These are phyloP conservation scores for Porcisia deanei DNA, from an alignment of 208 protist species.

Conservation along the genomic window DNA sequence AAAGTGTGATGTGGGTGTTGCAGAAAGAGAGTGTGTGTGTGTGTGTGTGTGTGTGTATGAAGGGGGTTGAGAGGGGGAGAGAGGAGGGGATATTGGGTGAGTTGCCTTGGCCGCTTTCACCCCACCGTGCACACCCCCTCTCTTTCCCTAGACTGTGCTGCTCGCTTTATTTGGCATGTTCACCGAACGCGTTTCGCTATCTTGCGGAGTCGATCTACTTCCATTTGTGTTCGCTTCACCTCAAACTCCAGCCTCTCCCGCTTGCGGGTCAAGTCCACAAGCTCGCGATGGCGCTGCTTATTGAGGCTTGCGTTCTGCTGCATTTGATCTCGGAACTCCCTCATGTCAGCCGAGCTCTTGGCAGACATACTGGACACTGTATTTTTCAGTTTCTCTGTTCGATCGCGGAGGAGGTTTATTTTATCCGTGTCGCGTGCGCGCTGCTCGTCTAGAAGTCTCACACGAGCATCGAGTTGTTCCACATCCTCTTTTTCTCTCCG, in stretches of 20 bases:
- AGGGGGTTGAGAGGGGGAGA: too few species aligned
- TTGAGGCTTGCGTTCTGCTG: conserved; percentile 36
- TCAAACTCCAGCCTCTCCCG: conserved; percentile 71
- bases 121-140: neutral
- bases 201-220: conserved; percentile 64
- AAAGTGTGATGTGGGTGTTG: too few species aligned
- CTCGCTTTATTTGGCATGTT: neutral
- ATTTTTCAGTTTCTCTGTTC: conserved; percentile 38
- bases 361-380: conserved; percentile 48
- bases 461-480: conserved; percentile 11
- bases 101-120: neutral
- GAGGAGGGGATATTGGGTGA: neutral
- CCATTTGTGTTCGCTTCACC: conserved; percentile 57
- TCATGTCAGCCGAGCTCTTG: conserved; percentile 55
- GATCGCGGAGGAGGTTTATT: conserved; percentile 38
- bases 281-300: conserved; percentile 53
- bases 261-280: conserved; percentile 60
- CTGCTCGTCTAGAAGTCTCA: conserved; percentile 18
- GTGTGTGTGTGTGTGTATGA: too few species aligned
- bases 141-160: too few species aligned
- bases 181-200: conserved; percentile 65
- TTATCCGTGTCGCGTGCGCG: conserved; percentile 19
- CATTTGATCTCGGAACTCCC: conserved; percentile 40
- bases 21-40: too few species aligned
- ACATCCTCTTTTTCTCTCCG: conserved; percentile 31